Percentiles rank a stretch among this genome's conserved stretches.
These are phyloP conservation scores for Ramichloridium luteum DNA, from an alignment of 2,329 filamentous ascomycete genomes.

Conservation along the genomic window DNA sequence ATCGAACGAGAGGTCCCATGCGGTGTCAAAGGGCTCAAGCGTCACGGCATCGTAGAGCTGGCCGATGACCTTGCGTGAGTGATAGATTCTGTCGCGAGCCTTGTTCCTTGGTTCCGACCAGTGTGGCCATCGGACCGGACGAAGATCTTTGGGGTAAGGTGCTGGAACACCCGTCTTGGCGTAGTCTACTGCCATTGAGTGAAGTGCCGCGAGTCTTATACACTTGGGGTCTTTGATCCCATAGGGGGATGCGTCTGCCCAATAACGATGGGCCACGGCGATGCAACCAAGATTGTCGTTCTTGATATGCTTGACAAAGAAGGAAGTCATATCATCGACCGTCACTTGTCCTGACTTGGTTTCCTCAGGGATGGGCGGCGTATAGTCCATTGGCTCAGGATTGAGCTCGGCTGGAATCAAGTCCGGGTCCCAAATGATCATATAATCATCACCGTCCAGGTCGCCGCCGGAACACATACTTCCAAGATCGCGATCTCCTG, in stretches of 20 bases:
- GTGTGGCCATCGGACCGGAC: conserved; percentile 61
- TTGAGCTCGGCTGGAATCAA: conserved; percentile 63
- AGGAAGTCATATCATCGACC: conserved; percentile 61
- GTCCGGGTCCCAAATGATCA: conserved; percentile 77
- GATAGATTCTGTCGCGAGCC: conserved; percentile 42
- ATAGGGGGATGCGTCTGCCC: conserved; percentile 47
- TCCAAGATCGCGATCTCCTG: conserved; percentile 70
- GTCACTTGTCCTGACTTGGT: conserved; percentile 50
- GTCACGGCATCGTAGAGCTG: conserved; percentile 68
- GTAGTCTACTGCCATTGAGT: conserved; percentile 89
- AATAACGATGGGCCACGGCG: conserved; percentile 68
- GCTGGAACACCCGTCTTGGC: conserved; percentile 79
- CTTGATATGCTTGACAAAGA: conserved; percentile 89
- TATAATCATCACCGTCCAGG: conserved; percentile 89
- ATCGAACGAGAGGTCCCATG: conserved; percentile 65
- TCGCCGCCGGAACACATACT: conserved; percentile 96
- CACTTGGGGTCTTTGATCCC: conserved; percentile 61
- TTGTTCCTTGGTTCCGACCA: conserved; percentile 58
- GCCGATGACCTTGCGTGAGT: conserved; percentile 61
- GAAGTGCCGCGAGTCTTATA: conserved; percentile 61
- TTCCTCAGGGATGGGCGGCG: conserved; percentile 43
- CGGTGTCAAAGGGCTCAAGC: conserved; percentile 56
- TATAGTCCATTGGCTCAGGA: conserved; percentile 65
- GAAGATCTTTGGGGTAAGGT: conserved; percentile 48
- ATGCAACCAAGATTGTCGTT: conserved; percentile 72